Conservation (phyloP, 1,284 basidiomycete genomes). For the Wallemia hederae region DNA sequence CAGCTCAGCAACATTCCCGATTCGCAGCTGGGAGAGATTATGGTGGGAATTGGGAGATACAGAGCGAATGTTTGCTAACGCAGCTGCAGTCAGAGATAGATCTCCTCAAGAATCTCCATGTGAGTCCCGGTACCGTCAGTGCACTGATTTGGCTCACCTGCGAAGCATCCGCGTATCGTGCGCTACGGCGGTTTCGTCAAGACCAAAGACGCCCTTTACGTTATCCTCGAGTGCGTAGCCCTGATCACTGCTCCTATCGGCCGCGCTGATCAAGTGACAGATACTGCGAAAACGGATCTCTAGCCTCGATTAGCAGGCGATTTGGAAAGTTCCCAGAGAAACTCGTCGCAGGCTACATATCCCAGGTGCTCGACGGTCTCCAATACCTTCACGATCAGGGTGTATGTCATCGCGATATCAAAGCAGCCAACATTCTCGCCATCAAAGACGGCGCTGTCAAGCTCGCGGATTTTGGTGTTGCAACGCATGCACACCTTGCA, state of each 20-base stretch:
- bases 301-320: constrained; percentile 78
- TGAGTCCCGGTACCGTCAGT: constrained; percentile 16
- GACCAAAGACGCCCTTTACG: constrained; percentile 74
- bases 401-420: constrained; percentile 96
- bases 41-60: constrained; percentile 35
- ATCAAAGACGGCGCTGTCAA: constrained; percentile 94
- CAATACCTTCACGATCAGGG: constrained; percentile 90
- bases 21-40: constrained; percentile 76
- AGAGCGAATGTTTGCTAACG: neutral
- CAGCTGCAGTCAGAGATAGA: constrained; percentile 78
- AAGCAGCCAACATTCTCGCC: constrained; percentile 90
- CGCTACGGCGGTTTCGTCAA: constrained; percentile 97
- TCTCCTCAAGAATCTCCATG: constrained; percentile 81
- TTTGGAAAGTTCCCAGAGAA: constrained; percentile 96
- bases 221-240: constrained; percentile 53
- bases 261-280: constrained; percentile 17
- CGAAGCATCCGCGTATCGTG: constrained; percentile 55
- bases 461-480: constrained; percentile 78
- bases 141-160: neutral
- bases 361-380: constrained; percentile 62
- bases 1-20: constrained; percentile 75
- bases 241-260: constrained; percentile 3
- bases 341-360: constrained; percentile 83
- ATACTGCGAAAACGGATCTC: constrained; percentile 90
- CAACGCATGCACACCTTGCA: constrained; percentile 27